Evolutionary conservation across 257 asterid species (phyloP), one percentile per base, ranked within the genome.

Genomic region (Linderniella brevidens): DNA sequence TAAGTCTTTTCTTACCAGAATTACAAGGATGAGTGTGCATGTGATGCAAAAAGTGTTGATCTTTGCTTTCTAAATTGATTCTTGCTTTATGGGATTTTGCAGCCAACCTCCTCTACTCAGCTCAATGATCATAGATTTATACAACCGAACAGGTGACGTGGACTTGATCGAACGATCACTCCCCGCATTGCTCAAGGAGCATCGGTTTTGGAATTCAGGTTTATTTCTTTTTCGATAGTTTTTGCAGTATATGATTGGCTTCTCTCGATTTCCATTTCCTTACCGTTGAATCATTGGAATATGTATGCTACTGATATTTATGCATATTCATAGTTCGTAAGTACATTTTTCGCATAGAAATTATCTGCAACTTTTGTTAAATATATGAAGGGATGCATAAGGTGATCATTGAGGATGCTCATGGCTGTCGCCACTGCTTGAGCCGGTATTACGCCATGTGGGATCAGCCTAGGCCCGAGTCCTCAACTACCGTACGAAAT

Each of bases 391-490:
- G 88, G 41, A 53, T 73, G 19, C 99, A 90, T 62, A 68, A 72
- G 72, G 93, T 88, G 70, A 50, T 66, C 4, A 61, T 90, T 68
- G 60, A 64, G 69, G 94, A 77, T 66, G 64, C 67, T 45, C 37
- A 58, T 52, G 99, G 99, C 53, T 55, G 45, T 18, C 61, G 16
- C 35, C 87, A 90, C 57, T 64, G 55, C 17, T 65, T 85, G 58
- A 77, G 73, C 58, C 70, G 96, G 48, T 90, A 81, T 54, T 81
- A 85, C 56, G 99, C 96, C 49, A 64, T 59, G 76, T 90, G 99
- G 99, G 69, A 90, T 50, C 58, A 70, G 49, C 88, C 96, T 32
- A 74, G 99, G 66, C 99, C 99, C 9, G 96, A 90, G 61, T 90
- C 99, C 0, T 70, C 86, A 20, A 73, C 82, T 49, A 63, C 56